Evolutionary conservation across 2,329 filamentous ascomycete genomes (phyloP).

Genomic region (Stachybotrys chartarum): DNA sequence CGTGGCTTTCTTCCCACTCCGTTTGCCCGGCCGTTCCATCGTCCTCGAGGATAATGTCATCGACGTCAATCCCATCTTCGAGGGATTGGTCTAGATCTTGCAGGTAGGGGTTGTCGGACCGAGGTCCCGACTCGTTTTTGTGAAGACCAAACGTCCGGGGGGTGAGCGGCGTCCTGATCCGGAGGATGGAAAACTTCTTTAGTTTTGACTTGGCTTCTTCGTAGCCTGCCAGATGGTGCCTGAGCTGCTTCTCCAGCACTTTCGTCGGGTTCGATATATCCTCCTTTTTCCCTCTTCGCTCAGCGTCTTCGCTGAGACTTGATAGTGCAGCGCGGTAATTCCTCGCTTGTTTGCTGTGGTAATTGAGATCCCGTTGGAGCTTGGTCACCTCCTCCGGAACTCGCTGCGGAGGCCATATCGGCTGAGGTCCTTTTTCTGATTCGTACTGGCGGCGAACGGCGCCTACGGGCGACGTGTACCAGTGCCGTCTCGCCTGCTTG

Average conservation of each 20-base stretch:
- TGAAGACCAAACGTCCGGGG: background rate
- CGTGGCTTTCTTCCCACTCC: background rate
- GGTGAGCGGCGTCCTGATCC: background rate
- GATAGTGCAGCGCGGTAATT: slow-evolving; percentile 14
- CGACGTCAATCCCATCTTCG: background rate
- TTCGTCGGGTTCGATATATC: background rate
- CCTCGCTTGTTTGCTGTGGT: slow-evolving; percentile 21
- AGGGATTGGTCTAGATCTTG: background rate
- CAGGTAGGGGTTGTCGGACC: background rate
- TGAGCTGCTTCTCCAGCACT: slow-evolving; percentile 7
- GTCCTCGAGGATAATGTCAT: background rate
- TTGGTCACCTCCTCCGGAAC: slow-evolving; percentile 7
- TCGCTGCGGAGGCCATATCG: slow-evolving; percentile 1
- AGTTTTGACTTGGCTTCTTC: background rate
- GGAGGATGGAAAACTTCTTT: background rate
- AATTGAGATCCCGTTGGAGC: slow-evolving; percentile 18
- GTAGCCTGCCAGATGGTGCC: slow-evolving; percentile 11
- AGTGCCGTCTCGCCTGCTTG: slow-evolving; percentile 24
- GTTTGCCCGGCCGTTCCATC: background rate
- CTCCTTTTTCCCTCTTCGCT: background rate
- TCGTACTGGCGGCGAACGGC: slow-evolving; percentile 7
- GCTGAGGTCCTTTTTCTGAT: background rate
- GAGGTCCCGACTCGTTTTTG: background rate
- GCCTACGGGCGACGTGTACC: slow-evolving; percentile 19
- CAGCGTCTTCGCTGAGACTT: slow-evolving; percentile 13